Evolutionary conservation across 2,329 filamentous ascomycete species (phyloP).

Genomic region (Periglandula ipomoeae): DNA sequence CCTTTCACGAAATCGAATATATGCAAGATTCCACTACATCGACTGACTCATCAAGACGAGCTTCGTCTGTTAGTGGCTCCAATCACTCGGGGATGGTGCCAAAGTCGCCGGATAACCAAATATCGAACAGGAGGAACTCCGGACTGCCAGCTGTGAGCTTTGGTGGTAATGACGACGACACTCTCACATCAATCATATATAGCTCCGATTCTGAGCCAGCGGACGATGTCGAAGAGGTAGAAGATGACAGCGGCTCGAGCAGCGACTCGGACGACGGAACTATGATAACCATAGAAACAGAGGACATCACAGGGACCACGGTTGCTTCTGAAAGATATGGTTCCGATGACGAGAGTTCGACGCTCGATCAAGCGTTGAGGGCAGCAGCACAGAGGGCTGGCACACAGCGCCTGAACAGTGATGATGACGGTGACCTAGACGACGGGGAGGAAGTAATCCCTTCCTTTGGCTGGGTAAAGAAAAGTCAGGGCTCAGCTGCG

Average conservation of each 20-base stretch:
- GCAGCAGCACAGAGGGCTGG: conserved; percentile 68
- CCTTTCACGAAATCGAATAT: conserved; percentile 90
- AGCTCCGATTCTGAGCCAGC: conserved; percentile 56
- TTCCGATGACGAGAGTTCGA: conserved; percentile 57
- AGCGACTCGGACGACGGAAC: conserved; percentile 66
- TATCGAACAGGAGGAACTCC: conserved; percentile 55
- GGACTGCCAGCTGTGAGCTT: conserved; percentile 56
- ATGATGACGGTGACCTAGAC: conserved; percentile 46
- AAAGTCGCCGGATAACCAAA: conserved; percentile 56
- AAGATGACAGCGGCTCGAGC: conserved; percentile 36
- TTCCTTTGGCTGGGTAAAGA: conserved; percentile 66
- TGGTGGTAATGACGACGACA: conserved; percentile 56
- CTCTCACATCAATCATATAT: conserved; percentile 68
- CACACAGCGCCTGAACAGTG: conserved; percentile 52
- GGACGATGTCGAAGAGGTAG: conserved; percentile 46
- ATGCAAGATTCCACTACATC: conserved; percentile 79
- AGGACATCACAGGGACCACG: conserved; percentile 65
- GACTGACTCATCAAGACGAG: conserved; percentile 64
- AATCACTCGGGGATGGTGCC: conserved; percentile 31
- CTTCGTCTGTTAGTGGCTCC: conserved; percentile 45
- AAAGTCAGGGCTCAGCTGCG: conserved; percentile 21
- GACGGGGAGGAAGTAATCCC: conserved; percentile 61
- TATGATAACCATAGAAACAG: conserved; percentile 73
- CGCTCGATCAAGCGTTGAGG: conserved; percentile 68
- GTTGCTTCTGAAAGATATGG: conserved; percentile 52